Evolutionary conservation across 495 filamentous ascomycete species (phyloP).

Genomic region (Tuber aestivum): DNA sequence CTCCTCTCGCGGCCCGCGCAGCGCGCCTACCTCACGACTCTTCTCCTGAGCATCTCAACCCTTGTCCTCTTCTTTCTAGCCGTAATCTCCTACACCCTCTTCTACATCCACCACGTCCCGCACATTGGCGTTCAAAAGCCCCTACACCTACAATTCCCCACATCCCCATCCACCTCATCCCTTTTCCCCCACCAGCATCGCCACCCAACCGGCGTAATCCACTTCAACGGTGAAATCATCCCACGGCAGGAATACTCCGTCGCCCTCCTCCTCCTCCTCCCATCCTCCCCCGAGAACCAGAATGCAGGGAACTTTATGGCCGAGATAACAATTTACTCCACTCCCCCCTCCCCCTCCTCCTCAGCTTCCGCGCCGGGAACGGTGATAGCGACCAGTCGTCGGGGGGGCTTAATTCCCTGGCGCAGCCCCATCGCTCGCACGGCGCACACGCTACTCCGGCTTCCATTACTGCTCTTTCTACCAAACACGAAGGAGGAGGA

Average conservation of each 20-base stretch:
- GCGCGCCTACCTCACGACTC: slow-evolving; percentile 70
- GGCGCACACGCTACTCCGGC: slow-evolving; percentile 48
- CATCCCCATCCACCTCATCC: not conserved
- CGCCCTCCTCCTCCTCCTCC: slow-evolving; percentile 54
- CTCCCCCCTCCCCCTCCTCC: slow-evolving; percentile 20
- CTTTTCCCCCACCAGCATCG: not conserved
- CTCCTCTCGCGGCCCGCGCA: slow-evolving; percentile 54
- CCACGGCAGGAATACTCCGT: slow-evolving; percentile 60
- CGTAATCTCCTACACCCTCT: slow-evolving; percentile 56
- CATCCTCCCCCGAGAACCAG: slow-evolving; percentile 56
- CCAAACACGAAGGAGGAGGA: slow-evolving; percentile 47
- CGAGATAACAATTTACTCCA: slow-evolving; percentile 59
- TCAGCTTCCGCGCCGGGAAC: slow-evolving; percentile 12
- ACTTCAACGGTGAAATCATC: slow-evolving; percentile 44
- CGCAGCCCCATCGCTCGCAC: slow-evolving; percentile 54
- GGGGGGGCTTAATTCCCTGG: slow-evolving; percentile 64
- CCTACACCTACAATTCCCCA: slow-evolving; percentile 21
- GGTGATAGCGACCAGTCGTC: slow-evolving; percentile 45
- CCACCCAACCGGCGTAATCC: slow-evolving; percentile 14
- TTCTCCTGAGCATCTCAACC: slow-evolving; percentile 60
- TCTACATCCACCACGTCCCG: slow-evolving; percentile 80
- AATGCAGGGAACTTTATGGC: slow-evolving; percentile 87
- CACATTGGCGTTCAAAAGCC: slow-evolving; percentile 48
- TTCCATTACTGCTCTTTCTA: slow-evolving; percentile 45
- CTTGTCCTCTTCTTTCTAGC: slow-evolving; percentile 33